Evolutionary conservation across 441 rosid genomes (phyloP).

Genomic region (Corymbia citriodora): DNA sequence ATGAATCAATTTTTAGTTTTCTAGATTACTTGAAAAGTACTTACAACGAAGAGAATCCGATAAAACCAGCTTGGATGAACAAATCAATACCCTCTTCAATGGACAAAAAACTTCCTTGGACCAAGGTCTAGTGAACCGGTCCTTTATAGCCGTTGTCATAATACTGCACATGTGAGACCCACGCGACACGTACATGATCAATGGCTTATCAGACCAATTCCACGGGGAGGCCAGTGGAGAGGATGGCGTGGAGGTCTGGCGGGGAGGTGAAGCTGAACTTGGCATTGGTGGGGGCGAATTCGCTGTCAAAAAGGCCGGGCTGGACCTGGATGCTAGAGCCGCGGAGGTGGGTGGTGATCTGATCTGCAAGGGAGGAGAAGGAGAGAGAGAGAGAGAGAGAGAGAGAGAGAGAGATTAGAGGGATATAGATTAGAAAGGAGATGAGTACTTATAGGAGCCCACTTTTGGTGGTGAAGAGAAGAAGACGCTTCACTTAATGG

Average conservation of each 20-base stretch:
- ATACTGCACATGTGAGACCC: not conserved
- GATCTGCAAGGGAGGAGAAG: slow-evolving; percentile 62
- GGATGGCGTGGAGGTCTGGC: slow-evolving; percentile 58
- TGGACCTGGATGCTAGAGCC: not conserved
- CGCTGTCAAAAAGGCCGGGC: slow-evolving; percentile 67
- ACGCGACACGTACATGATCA: not conserved
- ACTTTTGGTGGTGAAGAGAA: not conserved
- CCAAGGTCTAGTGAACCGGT: not conserved
- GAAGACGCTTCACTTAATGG: not conserved
- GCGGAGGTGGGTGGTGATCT: slow-evolving; percentile 61
- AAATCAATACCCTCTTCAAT: not conserved
- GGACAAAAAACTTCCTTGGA: not conserved
- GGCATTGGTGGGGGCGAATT: slow-evolving; percentile 78
- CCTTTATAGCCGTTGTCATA: not conserved
- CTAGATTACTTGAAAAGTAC: not conserved
- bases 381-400: slow-evolving; percentile 3
- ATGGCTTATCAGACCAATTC: not conserved
- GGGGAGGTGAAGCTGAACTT: slow-evolving; percentile 85
- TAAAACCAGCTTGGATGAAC: not conserved
- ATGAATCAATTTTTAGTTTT: not conserved
- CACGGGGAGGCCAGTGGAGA: slow-evolving; percentile 50
- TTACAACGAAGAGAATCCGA: not conserved
- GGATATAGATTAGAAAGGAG: not conserved
- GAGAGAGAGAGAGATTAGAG: not conserved
- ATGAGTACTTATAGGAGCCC: not conserved